Evolutionary conservation across 2,329 filamentous ascomycete genomes (phyloP).

Genomic region (Aspergillus sp.): DNA sequence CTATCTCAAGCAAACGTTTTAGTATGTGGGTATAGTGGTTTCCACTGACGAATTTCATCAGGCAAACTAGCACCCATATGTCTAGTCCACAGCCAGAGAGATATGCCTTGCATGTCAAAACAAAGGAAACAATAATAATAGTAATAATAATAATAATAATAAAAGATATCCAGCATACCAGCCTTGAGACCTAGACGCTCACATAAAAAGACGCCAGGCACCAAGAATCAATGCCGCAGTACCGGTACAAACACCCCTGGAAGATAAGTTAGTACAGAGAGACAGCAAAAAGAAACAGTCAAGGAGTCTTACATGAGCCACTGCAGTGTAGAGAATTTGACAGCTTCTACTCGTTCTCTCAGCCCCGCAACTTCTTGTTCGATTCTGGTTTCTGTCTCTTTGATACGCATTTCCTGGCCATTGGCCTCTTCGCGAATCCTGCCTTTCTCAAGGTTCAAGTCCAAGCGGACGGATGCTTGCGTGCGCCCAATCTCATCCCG

Average conservation of each 20-base stretch:
- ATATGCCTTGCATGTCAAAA: too few relatives aligned
- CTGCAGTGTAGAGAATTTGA: constrained; percentile 97
- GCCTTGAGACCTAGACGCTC: constrained; percentile 2
- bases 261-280: constrained; percentile 20
- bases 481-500: constrained; percentile 92
- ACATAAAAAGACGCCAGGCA: constrained; percentile 65
- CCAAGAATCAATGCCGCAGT: constrained; percentile 62
- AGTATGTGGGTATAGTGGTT: too few relatives aligned
- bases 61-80: too few relatives aligned
- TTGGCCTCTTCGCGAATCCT: constrained; percentile 94
- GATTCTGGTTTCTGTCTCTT: constrained; percentile 97
- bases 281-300: neutral
- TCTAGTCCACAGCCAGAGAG: too few relatives aligned
- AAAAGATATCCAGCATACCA: too few relatives aligned
- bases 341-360: constrained; percentile 86
- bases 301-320: constrained; percentile 80
- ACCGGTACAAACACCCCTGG: constrained; percentile 61
- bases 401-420: constrained; percentile 94
- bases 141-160: too few relatives aligned
- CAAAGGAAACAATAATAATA: too few relatives aligned
- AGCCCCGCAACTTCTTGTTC: constrained; percentile 93
- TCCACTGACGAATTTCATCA: too few relatives aligned
- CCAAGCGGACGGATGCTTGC: constrained; percentile 84
- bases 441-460: constrained; percentile 94
- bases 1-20: too few relatives aligned